These are phyloP conservation scores for Neoscytalidium dimidiatum DNA, from an alignment of 2,329 filamentous ascomycete species.

Conservation along the genomic window DNA sequence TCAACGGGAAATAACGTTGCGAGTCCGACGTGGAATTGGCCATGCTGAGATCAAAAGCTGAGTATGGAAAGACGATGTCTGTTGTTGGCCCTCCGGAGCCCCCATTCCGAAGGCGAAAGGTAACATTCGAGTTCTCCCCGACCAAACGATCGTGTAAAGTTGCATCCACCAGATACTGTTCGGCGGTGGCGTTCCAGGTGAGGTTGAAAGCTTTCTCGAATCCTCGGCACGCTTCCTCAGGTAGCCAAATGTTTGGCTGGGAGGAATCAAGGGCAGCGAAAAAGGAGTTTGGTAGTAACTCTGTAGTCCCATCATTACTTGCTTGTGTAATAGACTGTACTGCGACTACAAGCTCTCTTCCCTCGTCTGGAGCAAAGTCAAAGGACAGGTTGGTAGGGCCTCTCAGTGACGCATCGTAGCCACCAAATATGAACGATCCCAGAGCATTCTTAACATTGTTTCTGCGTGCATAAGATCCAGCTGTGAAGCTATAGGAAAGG, in stretches of 20 bases:
- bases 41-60: not conserved
- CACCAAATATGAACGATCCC: not conserved
- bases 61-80: not conserved
- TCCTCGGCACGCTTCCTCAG: not conserved
- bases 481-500: not conserved
- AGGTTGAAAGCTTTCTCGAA: not conserved
- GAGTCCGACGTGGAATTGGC: not conserved
- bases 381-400: not conserved
- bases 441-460: not conserved
- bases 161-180: not conserved
- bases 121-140: not conserved
- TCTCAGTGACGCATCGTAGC: not conserved
- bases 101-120: not conserved
- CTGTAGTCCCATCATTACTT: not conserved
- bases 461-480: not conserved
- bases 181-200: not conserved
- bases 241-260: not conserved
- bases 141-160: not conserved
- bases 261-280: not conserved
- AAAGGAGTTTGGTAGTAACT: not conserved
- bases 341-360: not conserved
- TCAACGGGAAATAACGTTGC: not conserved
- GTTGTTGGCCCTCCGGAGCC: not conserved
- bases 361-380: not conserved
- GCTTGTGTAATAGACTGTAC: not conserved